A percentile compares a stretch with the other conserved stretches of the same genome.
Evolutionary conservation across 2,329 filamentous ascomycete genomes (phyloP).

Genomic region (Septoria petroselini): DNA sequence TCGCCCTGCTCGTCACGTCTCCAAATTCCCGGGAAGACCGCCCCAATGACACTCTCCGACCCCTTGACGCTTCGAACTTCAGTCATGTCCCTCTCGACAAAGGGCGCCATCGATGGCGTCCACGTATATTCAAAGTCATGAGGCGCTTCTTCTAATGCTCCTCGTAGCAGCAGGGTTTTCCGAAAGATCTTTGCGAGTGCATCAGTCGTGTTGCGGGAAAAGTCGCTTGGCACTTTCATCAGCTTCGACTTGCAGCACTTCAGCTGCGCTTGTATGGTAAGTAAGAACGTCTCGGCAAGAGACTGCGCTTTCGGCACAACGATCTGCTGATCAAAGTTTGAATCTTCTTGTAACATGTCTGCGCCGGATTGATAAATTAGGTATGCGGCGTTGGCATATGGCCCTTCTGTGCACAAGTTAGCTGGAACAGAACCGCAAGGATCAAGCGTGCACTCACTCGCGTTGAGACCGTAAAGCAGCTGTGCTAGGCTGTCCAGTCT

Average conservation of each 20-base stretch:
- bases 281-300: background rate
- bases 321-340: background rate
- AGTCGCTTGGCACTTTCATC: background rate
- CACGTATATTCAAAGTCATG: background rate
- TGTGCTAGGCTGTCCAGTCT: background rate
- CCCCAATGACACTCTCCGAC: background rate
- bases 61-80: background rate
- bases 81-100: background rate
- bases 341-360: background rate
- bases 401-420: background rate
- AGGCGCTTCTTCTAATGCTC: background rate
- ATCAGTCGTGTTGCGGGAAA: background rate
- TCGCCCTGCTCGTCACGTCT: background rate
- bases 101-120: background rate
- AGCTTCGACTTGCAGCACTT: background rate
- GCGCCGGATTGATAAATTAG: background rate
- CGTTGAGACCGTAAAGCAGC: background rate
- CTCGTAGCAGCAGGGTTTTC: constrained; percentile 1
- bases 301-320: background rate
- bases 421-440: background rate
- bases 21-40: background rate
- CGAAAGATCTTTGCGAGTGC: constrained; percentile 1
- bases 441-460: background rate
- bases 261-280: background rate
- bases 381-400: background rate